Evolutionary conservation across 331 rosid species (phyloP).

Genomic region (Malus hybrid): DNA sequence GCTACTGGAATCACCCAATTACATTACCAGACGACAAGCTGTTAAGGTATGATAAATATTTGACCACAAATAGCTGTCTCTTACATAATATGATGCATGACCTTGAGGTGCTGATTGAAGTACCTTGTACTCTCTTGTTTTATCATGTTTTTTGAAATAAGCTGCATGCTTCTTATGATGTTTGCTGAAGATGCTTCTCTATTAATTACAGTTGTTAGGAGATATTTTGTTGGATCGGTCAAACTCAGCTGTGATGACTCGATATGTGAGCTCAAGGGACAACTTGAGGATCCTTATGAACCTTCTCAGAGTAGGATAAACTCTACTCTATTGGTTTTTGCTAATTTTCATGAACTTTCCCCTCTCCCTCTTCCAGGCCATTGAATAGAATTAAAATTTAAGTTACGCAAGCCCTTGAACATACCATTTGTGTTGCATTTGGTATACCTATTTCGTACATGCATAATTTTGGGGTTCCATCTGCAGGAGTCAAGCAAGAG

Average conservation of each 20-base stretch:
- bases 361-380: background rate
- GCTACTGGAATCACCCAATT: slow-evolving; percentile 86
- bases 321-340: background rate
- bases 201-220: slow-evolving; percentile 72
- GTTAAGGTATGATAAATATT: slow-evolving; percentile 57
- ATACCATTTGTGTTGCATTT: background rate
- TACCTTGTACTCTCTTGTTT: background rate
- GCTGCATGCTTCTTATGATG: background rate
- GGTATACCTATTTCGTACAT: background rate
- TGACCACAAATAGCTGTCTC: background rate
- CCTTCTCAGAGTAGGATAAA: slow-evolving; percentile 73
- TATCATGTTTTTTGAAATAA: background rate
- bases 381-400: background rate
- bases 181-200: slow-evolving; percentile 22
- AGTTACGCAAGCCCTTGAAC: background rate
- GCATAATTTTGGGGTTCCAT: slow-evolving; percentile 1
- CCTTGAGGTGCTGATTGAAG: background rate
- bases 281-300: slow-evolving; percentile 96
- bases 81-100: background rate
- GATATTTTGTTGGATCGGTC: slow-evolving; percentile 92
- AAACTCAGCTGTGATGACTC: slow-evolving; percentile 90
- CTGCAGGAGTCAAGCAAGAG: slow-evolving; percentile 93
- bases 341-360: background rate
- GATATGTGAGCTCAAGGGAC: slow-evolving; percentile 94
- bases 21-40: slow-evolving; percentile 96